A percentile compares a stretch with the other conserved stretches of the same genome.
Evolutionary conservation across 75 land plant genomes (phyloP).

Genomic region (Isoetes taiwanensis): DNA sequence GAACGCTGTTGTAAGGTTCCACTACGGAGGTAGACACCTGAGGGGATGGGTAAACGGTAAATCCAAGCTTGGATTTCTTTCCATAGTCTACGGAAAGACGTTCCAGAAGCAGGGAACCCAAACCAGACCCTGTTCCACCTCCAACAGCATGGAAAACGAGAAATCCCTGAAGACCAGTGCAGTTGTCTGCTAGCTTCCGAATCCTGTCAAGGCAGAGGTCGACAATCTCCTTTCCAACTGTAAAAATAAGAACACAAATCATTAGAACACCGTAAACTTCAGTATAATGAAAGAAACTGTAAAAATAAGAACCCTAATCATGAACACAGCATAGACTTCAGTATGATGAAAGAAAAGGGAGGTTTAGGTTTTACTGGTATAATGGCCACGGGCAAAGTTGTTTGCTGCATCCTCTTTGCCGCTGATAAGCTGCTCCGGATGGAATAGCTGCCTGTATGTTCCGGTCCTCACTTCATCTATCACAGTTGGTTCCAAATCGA

Average conservation of each 20-base stretch:
- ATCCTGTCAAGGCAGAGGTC: constrained; percentile 16
- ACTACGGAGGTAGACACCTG: constrained; percentile 37
- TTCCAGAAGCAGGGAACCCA: constrained; percentile 37
- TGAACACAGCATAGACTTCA: too few relatives aligned
- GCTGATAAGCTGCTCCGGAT: background rate
- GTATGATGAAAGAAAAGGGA: too few relatives aligned
- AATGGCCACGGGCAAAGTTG: constrained; percentile 18
- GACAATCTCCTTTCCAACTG: constrained; percentile 17
- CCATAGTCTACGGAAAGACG: constrained; percentile 36
- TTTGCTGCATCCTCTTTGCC: constrained; percentile 23
- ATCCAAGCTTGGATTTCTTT: constrained; percentile 21
- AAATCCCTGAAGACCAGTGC: constrained; percentile 28
- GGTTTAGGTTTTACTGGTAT: too few relatives aligned
- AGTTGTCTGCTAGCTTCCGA: constrained; percentile 20
- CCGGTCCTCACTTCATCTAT: constrained; percentile 16
- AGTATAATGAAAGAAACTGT: too few relatives aligned
- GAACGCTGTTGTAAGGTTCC: constrained; percentile 33
- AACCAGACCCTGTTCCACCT: constrained; percentile 23
- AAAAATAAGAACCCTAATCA: too few relatives aligned
- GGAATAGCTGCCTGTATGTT: background rate
- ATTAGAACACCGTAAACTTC: too few relatives aligned
- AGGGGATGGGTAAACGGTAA: constrained; percentile 33
- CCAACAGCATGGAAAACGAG: constrained; percentile 19
- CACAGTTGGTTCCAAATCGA: constrained; percentile 27
- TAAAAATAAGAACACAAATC: too few relatives aligned